phyloP scores from a whole-genome alignment of 208 protist genomes.

The Phytomonas sp. region DNA sequence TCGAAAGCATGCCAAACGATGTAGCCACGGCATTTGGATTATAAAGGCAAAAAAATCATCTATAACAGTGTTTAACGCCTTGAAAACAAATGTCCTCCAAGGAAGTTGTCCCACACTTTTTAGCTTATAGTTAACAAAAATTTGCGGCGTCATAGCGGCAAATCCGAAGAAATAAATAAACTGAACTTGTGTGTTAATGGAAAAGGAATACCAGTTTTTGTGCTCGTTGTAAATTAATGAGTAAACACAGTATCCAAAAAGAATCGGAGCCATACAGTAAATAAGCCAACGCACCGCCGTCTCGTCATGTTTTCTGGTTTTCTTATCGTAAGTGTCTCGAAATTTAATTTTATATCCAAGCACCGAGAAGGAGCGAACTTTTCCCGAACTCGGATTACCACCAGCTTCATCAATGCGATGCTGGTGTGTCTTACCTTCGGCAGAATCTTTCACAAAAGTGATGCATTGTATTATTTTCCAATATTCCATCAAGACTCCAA shows the following conservation, averaged over 20 bases:
- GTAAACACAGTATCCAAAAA: conserved; percentile 92
- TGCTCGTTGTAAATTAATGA: conserved; percentile 91
- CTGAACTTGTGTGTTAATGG: conserved; percentile 75
- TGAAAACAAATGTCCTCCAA: conserved; percentile 97
- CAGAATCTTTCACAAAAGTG: conserved; percentile 18
- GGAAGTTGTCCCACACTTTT: conserved; percentile 97
- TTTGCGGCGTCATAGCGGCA: conserved; percentile 98
- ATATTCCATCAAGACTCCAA: conserved; percentile 91
- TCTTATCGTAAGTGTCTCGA: conserved; percentile 55
- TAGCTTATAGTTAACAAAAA: conserved; percentile 99
- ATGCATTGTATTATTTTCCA: conserved; percentile 95
- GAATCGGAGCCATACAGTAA: conserved; percentile 88
- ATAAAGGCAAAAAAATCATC: conserved; percentile 99
- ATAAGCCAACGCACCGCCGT: conserved; percentile 92
- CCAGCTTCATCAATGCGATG: neutral
- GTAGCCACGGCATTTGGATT: conserved; percentile 97
- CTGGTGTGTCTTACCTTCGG: neutral
- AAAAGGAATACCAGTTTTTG: conserved; percentile 93
- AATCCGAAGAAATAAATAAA: conserved; percentile 95
- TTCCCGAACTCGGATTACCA: neutral
- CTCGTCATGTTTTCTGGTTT: conserved; percentile 87
- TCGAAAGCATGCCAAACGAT: conserved; percentile 96
- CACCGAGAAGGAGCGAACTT: neutral
- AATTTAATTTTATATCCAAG: conserved; percentile 43
- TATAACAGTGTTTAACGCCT: conserved; percentile 97